Base-by-base conservation (phyloP, 148 eudicot genomes). In the Dysphania ambrosioides region DNA sequence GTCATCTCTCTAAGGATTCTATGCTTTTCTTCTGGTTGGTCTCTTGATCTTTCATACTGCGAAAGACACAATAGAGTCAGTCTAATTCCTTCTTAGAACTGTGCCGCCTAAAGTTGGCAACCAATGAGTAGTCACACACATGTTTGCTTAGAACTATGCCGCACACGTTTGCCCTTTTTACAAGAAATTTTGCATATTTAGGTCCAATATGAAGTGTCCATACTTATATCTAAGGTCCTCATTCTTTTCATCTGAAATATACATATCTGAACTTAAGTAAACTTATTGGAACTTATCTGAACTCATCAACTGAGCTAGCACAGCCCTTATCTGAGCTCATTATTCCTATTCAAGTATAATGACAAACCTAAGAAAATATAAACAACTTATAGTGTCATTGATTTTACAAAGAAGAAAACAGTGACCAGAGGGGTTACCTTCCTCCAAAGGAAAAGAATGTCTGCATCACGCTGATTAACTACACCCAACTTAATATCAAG, bases 401-500 rank as follows among this genome's bases (percentile, higher is more conserved):
- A n/a, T n/a, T n/a, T n/a, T n/a, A n/a, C n/a, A n/a, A n/a, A n/a
- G n/a, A n/a, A n/a, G n/a, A n/a, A n/a, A n/a, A n/a, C n/a, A n/a
- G n/a, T n/a, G n/a, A n/a, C n/a, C n/a, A 0, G 38, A 9, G n/a
- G 13, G 36, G 15, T 49, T 77, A 92, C 99, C 87, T 70, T 85
- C 32, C 86, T 82, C 97, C 97, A 92, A 16, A 90, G 75, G 84
- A 82, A 92, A 59, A 88, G 88, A 80, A 95, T 77, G 75, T 95
- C 99, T 0, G 99, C 97, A 64, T 92, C 96, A 75, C 99, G 84
- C 76, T 95, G 99, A 74, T 92, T 85, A 42, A 95, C 86, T n/a
- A 83, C 92, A n/a, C 81, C 94, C 85, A 84, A 80, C 53, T 15
- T 80, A 21, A 53, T 67, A 44, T 66, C 61, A 27, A 44, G 60